Base-by-base conservation (phyloP, 345 rosid species). In the Hypericum perforatum region DNA sequence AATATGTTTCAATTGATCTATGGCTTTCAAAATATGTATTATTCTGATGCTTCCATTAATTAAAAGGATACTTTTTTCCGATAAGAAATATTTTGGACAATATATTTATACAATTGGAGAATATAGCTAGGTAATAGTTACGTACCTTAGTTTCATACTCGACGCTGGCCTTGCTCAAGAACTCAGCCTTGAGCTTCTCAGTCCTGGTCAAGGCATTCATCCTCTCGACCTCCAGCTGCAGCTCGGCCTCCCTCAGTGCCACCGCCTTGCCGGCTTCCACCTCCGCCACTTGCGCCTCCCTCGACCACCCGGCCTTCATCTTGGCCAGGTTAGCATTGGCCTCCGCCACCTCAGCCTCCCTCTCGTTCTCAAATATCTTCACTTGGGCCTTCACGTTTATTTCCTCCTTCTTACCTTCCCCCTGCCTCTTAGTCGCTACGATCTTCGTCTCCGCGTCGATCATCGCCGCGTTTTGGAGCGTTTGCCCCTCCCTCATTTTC, bases 121-220 rank as follows among this genome's bases (percentile, higher is more conserved):
- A 14, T 22, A 7, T 22, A 11, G 37, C 3, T 0, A 6, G 1
- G 11, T 37, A 7, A 8, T 3, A n/a, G 3, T 22, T 37, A 45
- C 5, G 52, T 40, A 81, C 86, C 88, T 75, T 77, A 38, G 89
- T 80, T 60, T 82, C 92, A 56, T 85, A 89, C 60, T 85, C 95
- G 41, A 85, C 95, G 16, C 77, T 89, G 1, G 95, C 87, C 63
- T 76, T 75, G 48, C 83, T 82, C 48, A 85, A 76, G 29, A 77
- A 71, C 72, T 85, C 92, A 4, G 95, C 97, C 70, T 77, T 89
- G 11, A 89, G 89, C 63, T 79, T 85, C 82, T 89, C 89, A 0
- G 79, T 85, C 6, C 53, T 60, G 5, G 85, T 78, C 64, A 70
- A 49, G 0, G 89, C 87, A 6, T 82, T 89, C 96, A 82, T 85